phyloP scores from a whole-genome alignment of 2,329 filamentous ascomycete genomes.

The Talaromyces sp. region DNA sequence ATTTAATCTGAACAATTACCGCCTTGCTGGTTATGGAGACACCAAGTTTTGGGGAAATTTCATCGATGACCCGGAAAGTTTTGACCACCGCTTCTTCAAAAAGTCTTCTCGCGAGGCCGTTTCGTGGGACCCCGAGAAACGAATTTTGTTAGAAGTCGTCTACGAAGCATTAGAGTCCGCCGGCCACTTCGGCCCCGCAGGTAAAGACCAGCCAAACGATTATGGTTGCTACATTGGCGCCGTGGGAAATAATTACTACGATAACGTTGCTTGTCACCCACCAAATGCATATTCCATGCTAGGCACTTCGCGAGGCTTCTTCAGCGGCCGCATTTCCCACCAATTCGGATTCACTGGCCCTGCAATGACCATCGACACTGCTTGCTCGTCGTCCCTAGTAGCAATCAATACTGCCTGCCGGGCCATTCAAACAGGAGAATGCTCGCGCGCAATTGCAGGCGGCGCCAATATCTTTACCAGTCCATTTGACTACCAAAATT shows the following conservation, averaged over 20 bases:
- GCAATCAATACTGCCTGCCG: conserved; percentile 30
- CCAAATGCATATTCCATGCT: conserved; percentile 15
- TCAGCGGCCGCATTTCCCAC: conserved; percentile 36
- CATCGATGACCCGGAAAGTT: conserved; percentile 13
- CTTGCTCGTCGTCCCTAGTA: conserved; percentile 39
- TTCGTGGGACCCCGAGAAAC: conserved; percentile 9
- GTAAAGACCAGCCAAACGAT: conserved; percentile 14
- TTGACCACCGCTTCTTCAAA: conserved; percentile 24
- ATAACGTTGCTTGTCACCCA: conserved; percentile 13
- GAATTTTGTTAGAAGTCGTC: conserved; percentile 26
- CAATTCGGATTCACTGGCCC: conserved; percentile 37
- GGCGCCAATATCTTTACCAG: conserved; percentile 22
- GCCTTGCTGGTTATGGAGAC: conserved; percentile 11
- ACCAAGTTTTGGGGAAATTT: conserved; percentile 13
- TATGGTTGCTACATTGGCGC: conserved; percentile 24
- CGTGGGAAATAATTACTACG: conserved; percentile 19
- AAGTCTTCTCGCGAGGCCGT: conserved; percentile 6
- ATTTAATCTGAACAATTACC: conserved; percentile 11
- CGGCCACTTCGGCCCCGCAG: conserved; percentile 13
- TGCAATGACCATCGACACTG: conserved; percentile 41
- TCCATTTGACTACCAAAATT: conserved; percentile 20
- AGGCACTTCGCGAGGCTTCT: conserved; percentile 31
- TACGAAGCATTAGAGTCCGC: conserved; percentile 33
- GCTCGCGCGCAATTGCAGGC: conserved; percentile 18
- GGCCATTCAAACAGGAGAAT: conserved; percentile 23